These are phyloP conservation scores for Penicillium taxi DNA, from an alignment of 495 filamentous ascomycete genomes.

Conservation along the genomic window DNA sequence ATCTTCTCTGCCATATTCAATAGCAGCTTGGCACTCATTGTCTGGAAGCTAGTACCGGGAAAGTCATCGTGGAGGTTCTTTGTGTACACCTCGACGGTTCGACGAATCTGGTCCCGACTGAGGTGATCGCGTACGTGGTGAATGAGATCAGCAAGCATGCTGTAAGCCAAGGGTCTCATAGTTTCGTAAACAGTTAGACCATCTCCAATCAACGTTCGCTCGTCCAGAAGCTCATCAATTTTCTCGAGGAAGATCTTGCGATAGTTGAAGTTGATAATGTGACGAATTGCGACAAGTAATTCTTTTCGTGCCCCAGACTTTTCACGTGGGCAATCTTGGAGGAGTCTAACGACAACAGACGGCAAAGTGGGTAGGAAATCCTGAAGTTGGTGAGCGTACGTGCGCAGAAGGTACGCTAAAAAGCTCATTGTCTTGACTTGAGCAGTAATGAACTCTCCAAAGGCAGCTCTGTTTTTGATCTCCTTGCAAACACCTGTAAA, in stretches of 20 bases:
- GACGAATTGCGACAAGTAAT: constrained; percentile 87
- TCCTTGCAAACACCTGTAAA: constrained; percentile 91
- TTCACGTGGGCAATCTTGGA: constrained; percentile 90
- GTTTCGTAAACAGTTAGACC: constrained; percentile 94
- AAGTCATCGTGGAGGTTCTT: constrained; percentile 93
- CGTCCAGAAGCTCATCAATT: constrained; percentile 92
- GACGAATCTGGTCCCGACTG: constrained; percentile 77
- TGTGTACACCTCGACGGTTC: constrained; percentile 94
- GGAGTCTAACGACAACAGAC: constrained; percentile 79
- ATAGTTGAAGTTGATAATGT: constrained; percentile 99
- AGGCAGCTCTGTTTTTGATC: constrained; percentile 88
- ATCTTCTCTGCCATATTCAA: constrained; percentile 98
- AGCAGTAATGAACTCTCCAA: constrained; percentile 94
- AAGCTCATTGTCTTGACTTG: constrained; percentile 99
- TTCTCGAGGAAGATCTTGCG: constrained; percentile 88
- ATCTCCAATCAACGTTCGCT: constrained; percentile 88
- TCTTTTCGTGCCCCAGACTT: constrained; percentile 92
- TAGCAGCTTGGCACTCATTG: constrained; percentile 96
- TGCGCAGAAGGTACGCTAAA: constrained; percentile 82
- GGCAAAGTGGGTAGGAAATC: constrained; percentile 87
- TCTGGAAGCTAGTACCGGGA: constrained; percentile 97
- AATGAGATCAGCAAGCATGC: constrained; percentile 96
- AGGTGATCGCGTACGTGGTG: constrained; percentile 90
- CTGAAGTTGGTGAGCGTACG: constrained; percentile 77
- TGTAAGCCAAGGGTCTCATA: constrained; percentile 92